Conservation (phyloP, 208 protist species). For the Leishmania gerbilli region DNA sequence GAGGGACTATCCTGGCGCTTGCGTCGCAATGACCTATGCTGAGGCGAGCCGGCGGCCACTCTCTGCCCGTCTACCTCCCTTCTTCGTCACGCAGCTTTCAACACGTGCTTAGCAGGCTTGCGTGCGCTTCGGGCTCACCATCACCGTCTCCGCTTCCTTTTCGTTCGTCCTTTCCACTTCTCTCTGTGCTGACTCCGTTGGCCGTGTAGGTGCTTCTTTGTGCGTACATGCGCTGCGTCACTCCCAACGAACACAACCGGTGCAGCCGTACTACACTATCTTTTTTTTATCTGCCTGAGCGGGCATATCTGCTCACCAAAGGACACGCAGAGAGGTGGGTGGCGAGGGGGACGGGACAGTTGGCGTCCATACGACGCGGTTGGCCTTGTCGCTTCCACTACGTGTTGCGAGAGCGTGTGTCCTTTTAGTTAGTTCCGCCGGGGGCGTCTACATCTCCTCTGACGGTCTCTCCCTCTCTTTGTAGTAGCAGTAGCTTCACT, state of each 20-base stretch:
- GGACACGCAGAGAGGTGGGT: not conserved
- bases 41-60: not conserved
- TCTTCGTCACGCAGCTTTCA: not conserved
- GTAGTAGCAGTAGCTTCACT: not conserved
- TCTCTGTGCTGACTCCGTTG: not conserved
- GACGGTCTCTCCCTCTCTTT: not conserved
- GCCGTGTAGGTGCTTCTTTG: not conserved
- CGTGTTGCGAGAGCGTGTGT: not conserved
- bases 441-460: not conserved
- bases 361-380: not conserved
- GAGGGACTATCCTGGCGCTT: not conserved
- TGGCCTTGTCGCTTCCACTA: not conserved
- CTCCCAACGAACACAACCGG: not conserved
- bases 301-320: not conserved
- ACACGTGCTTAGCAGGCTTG: not conserved
- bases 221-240: not conserved
- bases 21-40: not conserved
- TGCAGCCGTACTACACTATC: not conserved
- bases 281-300: conserved; percentile 12
- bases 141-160: not conserved
- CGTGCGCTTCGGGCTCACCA: not conserved
- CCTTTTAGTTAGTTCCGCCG: not conserved
- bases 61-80: not conserved
- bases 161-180: not conserved
- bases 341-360: not conserved